Percentiles rank a stretch among this genome's conserved stretches.
Evolutionary conservation across 2,329 filamentous ascomycete genomes (phyloP).

Genomic region (Bipolaris gigantea): DNA sequence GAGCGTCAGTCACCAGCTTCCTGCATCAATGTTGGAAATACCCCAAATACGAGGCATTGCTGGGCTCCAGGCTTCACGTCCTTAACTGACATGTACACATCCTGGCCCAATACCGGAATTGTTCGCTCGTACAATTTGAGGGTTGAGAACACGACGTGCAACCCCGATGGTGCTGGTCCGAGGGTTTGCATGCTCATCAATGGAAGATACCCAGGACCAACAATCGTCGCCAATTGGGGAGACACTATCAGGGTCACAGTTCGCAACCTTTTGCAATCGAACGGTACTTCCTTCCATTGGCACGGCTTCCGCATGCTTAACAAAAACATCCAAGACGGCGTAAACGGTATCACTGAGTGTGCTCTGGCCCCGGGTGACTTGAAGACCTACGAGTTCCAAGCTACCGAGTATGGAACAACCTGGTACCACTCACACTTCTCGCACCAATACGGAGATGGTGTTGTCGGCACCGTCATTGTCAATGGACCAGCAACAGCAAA

Average conservation of each 20-base stretch:
- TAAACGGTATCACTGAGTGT: slow-evolving; percentile 46
- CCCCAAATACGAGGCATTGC: slow-evolving; percentile 43
- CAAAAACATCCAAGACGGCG: slow-evolving; percentile 60
- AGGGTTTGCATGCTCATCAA: slow-evolving; percentile 43
- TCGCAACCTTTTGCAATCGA: slow-evolving; percentile 56
- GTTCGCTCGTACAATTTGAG: slow-evolving; percentile 39
- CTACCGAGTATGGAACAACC: slow-evolving; percentile 34
- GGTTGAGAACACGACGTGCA: slow-evolving; percentile 48
- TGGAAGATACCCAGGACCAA: slow-evolving; percentile 63
- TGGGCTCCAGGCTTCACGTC: slow-evolving; percentile 46
- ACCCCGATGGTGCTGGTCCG: slow-evolving; percentile 44
- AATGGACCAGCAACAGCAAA: slow-evolving; percentile 38
- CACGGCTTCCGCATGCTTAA: slow-evolving; percentile 62
- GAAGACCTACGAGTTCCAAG: slow-evolving; percentile 34
- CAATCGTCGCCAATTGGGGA: slow-evolving; percentile 57
- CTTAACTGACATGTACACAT: slow-evolving; percentile 47
- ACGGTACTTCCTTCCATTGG: slow-evolving; percentile 66
- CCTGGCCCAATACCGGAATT: slow-evolving; percentile 45
- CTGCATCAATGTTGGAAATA: slow-evolving; percentile 36
- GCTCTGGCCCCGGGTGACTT: slow-evolving; percentile 54
- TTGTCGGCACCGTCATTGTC: slow-evolving; percentile 39
- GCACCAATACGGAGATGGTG: slow-evolving; percentile 49
- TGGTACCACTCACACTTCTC: slow-evolving; percentile 51
- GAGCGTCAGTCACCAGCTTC: slow-evolving; percentile 19
- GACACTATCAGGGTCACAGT: slow-evolving; percentile 49